Conservation (phyloP, 805 yeast species). For the Isabelozyma gotoi region DNA sequence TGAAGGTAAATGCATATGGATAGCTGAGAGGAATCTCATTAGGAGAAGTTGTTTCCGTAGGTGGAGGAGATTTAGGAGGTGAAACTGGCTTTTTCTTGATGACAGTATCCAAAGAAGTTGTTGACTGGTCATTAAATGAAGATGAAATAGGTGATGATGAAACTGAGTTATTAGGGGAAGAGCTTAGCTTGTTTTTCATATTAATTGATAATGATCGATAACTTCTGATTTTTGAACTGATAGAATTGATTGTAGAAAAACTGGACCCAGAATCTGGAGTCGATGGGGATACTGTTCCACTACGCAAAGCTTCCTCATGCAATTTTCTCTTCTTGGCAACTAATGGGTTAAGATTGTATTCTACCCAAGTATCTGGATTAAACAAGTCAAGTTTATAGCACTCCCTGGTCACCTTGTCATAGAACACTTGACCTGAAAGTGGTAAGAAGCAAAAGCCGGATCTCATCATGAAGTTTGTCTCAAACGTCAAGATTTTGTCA, state of each 20-base stretch:
- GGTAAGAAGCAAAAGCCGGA: slow-evolving; percentile 81
- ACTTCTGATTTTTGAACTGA: slow-evolving; percentile 1
- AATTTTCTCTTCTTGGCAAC: slow-evolving; percentile 45
- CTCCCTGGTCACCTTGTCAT: slow-evolving; percentile 58
- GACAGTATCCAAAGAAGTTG: neutral
- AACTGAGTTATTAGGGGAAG: neutral
- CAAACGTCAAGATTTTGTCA: slow-evolving; percentile 72
- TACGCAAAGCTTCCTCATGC: slow-evolving; percentile 14
- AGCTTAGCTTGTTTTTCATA: neutral
- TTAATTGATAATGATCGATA: slow-evolving; percentile 1
- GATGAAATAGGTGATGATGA: neutral
- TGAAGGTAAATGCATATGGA: slow-evolving; percentile 34
- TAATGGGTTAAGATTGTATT: slow-evolving; percentile 72
- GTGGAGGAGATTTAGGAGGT: neutral
- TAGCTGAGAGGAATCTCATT: neutral
- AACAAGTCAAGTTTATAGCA: slow-evolving; percentile 70
- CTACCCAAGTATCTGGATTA: slow-evolving; percentile 78
- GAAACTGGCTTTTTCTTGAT: neutral
- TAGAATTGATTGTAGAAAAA: neutral
- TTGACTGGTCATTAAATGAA: neutral
- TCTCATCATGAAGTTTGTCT: slow-evolving; percentile 86
- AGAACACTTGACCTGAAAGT: slow-evolving; percentile 68
- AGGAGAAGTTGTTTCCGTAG: neutral
- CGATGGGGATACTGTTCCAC: neutral
- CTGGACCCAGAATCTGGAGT: neutral